Evolutionary conservation across 2,329 filamentous ascomycete species (phyloP).

Genomic region (Aspergillus luchuensis): DNA sequence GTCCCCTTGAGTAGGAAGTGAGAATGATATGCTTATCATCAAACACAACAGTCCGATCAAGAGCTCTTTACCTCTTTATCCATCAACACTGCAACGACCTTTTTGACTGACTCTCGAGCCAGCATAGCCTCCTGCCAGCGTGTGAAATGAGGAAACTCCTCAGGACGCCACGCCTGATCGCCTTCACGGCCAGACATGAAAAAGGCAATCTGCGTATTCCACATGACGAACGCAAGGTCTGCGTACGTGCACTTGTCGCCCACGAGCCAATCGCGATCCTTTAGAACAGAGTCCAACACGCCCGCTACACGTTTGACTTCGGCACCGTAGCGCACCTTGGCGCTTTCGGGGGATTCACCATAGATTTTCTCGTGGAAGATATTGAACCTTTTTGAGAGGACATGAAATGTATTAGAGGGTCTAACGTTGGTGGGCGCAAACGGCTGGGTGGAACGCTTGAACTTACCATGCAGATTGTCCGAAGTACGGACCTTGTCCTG

Average conservation of each 20-base stretch:
- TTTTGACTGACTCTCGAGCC: background rate
- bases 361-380: background rate
- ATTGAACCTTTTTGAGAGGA: background rate
- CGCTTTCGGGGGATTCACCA: background rate
- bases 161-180: slow-evolving; percentile 1
- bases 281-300: background rate
- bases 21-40: too few species aligned
- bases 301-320: background rate
- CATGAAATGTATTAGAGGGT: background rate
- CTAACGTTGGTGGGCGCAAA: background rate
- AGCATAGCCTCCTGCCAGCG: background rate
- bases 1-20: too few species aligned
- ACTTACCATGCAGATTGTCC: background rate
- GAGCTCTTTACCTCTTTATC: background rate
- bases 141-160: slow-evolving; percentile 4
- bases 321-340: background rate
- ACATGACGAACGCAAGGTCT: slow-evolving; percentile 10
- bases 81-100: background rate
- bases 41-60: background rate
- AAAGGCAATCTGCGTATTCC: slow-evolving; percentile 7
- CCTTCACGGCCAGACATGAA: background rate
- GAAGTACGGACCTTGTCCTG: background rate
- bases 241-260: background rate
- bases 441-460: fast-evolving
- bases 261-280: background rate